These are phyloP conservation scores for Huiozyma sinensis DNA, from an alignment of 805 yeast genomes.

Conservation along the genomic window DNA sequence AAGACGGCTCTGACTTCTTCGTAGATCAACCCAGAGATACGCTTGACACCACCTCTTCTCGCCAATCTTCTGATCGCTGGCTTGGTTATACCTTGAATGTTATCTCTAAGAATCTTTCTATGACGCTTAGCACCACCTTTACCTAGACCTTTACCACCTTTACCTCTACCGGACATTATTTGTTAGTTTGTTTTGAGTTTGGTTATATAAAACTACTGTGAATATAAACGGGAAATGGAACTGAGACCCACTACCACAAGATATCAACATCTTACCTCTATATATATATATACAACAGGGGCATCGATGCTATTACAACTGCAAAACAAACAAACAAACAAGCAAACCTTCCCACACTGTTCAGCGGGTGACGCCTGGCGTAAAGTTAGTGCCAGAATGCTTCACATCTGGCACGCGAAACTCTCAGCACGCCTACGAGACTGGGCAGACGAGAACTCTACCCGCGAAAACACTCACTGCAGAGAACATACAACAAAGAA, in stretches of 20 bases:
- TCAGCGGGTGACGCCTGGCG: too few relatives aligned
- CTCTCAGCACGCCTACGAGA: neutral
- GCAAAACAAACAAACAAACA: neutral
- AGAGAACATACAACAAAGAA: too few relatives aligned
- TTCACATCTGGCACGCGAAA: neutral
- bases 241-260: too few relatives aligned
- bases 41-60: constrained; percentile 99
- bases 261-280: neutral
- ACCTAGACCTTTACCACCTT: constrained; percentile 99
- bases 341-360: neutral
- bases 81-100: constrained; percentile 99
- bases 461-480: too few relatives aligned
- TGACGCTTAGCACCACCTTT: constrained; percentile 99
- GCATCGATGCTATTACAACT: neutral
- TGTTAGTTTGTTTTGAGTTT: constrained; percentile 5
- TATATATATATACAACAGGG: too few relatives aligned
- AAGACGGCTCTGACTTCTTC: constrained; percentile 98
- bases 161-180: constrained; percentile 95
- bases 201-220: neutral
- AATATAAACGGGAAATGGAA: too few relatives aligned
- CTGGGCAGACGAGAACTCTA: too few relatives aligned
- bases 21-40: constrained; percentile 97
- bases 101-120: constrained; percentile 98
- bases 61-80: constrained; percentile 99
- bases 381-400: too few relatives aligned